phyloP scores from a whole-genome alignment of 2,329 filamentous ascomycete species.

The Tricladium varicosporioides region DNA sequence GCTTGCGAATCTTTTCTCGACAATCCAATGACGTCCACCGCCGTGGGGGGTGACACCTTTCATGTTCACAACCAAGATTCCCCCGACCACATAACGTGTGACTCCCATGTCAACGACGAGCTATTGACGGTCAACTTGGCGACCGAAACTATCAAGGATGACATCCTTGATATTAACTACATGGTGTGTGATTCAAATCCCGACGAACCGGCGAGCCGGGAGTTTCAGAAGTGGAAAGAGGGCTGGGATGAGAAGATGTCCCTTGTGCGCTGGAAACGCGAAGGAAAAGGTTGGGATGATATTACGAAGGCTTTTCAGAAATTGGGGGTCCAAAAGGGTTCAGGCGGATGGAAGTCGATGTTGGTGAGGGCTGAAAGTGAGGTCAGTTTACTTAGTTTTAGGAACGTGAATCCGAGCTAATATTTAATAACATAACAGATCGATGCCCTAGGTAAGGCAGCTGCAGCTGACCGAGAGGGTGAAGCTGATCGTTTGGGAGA shows the following conservation, averaged over 20 bases:
- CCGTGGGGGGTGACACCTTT: not conserved
- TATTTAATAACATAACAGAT: not conserved
- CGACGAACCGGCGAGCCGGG: not conserved
- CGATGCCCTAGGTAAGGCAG: not conserved
- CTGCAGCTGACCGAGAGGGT: not conserved
- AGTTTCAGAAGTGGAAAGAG: not conserved
- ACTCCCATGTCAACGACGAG: not conserved
- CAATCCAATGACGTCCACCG: not conserved
- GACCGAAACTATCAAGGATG: not conserved
- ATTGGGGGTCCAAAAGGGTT: not conserved
- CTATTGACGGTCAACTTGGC: not conserved
- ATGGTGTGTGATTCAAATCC: not conserved
- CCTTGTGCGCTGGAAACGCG: not conserved
- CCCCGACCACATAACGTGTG: not conserved
- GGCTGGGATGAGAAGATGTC: not conserved
- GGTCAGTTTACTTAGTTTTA: not conserved
- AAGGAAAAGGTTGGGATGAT: not conserved
- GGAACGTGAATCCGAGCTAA: not conserved
- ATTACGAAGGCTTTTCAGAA: not conserved
- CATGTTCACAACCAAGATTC: not conserved
- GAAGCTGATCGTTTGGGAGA: not conserved
- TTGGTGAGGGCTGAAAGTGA: not conserved
- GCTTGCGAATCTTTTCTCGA: not conserved
- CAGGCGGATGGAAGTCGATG: not conserved
- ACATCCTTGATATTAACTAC: not conserved